Base-by-base conservation (phyloP, 192 early-diverging fungal species). In the Backusella tuberculispora region DNA sequence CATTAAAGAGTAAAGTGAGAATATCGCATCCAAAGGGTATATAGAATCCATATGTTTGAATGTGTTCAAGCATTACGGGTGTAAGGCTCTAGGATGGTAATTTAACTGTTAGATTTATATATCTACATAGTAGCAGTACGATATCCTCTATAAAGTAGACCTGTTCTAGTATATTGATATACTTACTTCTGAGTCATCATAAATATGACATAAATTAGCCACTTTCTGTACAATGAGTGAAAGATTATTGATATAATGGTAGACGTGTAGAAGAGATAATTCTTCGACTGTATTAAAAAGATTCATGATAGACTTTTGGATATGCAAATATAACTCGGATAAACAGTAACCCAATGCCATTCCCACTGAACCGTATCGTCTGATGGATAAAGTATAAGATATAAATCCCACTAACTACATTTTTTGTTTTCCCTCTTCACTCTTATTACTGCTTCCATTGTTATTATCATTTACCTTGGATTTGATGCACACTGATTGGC, bases 261-360 rank as follows among this genome's bases (percentile, higher is more conserved):
- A 42, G 15, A 84, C 44, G 14, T 82, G 66, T 40, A 82, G 40
- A 5, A 84, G 40, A 15, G 71, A 50, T 2, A 70, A 50, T 9
- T 50, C 19, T 1, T 63, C 26, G 6, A n/a, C 45, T 43, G 50
- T 53, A 42, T 78, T 73, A 47, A 77, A 77, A 1, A 82, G 17
- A 19, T 60, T 46, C 6, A 84, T 48, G 10, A 84, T 69, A 3
- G 80, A 66, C 24, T 75, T 72, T 29, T 82, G 83, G 34, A 84
- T 37, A 60, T 79, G 74, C 0, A 75, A 74, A 46, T 76, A 40
- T 7, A 78, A 73, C 13, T 79, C 77, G 0, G 78, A 76, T 40
- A 84, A 43, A 5, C 79, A 82, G 19, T 66, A 77, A 7, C 80
- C 83, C 45, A 84, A 84, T 19, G 83, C 80, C 8, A 81, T 73